phyloP scores from a whole-genome alignment of 2,329 filamentous ascomycete species.

The Aureobasidium sp. region DNA sequence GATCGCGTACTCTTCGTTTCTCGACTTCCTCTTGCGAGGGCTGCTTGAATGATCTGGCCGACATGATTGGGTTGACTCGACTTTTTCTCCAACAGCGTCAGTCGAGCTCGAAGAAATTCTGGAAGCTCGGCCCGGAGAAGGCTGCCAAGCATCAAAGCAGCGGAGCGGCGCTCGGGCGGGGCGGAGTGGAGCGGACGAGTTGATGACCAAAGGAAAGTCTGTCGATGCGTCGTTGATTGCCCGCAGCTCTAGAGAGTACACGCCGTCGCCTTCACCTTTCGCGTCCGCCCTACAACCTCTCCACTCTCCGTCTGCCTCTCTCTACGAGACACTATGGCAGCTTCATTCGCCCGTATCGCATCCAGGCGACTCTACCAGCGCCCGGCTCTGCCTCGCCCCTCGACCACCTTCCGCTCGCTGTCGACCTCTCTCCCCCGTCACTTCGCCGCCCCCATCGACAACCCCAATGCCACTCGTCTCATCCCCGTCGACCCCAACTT shows the following conservation, averaged over 20 bases:
- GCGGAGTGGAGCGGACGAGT: background rate
- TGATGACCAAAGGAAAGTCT: constrained; percentile 5
- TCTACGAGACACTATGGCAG: constrained; percentile 46
- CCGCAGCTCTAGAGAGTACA: background rate
- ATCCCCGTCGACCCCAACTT: constrained; percentile 59
- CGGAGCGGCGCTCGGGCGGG: background rate
- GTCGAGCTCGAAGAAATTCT: constrained; percentile 3
- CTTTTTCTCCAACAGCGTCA: background rate
- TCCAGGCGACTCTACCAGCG: constrained; percentile 58
- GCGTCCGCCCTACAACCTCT: constrained; percentile 11
- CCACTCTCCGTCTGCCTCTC: constrained; percentile 10
- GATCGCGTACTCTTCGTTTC: constrained; percentile 37
- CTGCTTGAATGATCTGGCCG: constrained; percentile 8
- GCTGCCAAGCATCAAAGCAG: background rate
- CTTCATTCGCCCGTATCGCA: constrained; percentile 60
- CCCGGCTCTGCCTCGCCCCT: constrained; percentile 36
- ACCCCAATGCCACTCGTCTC: constrained; percentile 50
- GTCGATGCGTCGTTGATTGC: constrained; percentile 3
- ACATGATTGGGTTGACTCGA: constrained; percentile 1
- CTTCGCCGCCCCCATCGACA: constrained; percentile 48
- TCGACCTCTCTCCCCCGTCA: constrained; percentile 55
- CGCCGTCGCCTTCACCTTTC: background rate
- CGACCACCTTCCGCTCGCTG: constrained; percentile 45
- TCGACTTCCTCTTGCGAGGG: constrained; percentile 45
- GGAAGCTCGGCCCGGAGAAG: background rate